Evolutionary conservation across 2,329 filamentous ascomycete genomes (phyloP), one percentile per base, ranked within the genome.

Genomic region (Neoscytalidium dimidiatum): DNA sequence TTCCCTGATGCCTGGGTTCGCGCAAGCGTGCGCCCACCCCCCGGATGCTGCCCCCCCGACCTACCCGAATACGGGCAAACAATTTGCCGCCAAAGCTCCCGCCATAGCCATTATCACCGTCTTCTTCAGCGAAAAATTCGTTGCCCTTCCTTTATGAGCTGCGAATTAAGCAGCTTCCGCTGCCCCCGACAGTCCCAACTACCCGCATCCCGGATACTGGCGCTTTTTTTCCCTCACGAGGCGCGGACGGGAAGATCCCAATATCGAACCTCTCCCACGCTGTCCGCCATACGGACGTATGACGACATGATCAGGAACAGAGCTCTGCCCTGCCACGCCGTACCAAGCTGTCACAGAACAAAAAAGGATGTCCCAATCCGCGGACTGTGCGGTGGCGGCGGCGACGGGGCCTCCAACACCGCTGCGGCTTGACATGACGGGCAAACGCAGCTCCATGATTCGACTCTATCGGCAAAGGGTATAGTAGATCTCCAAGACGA

Each of bases 381-480:
- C n/a, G n/a, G n/a, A n/a, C n/a, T n/a, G n/a, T n/a, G n/a, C n/a
- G n/a, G n/a, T n/a, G n/a, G n/a, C n/a, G n/a, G n/a, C n/a, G n/a
- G n/a, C n/a, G n/a, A n/a, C n/a, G n/a, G n/a, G n/a, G n/a, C n/a
- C n/a, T n/a, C n/a, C n/a, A n/a, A n/a, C n/a, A n/a, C n/a, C n/a
- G n/a, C n/a, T n/a, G n/a, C n/a, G n/a, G n/a, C n/a, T n/a, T n/a
- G n/a, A n/a, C n/a, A n/a, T n/a, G n/a, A n/a, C n/a, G n/a, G 49
- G 31, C 8, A 35, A 38, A 31, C 14, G 49, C 31, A 19, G 3
- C 51, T 43, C 21, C 13, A 13, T 53, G 17, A 31, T 31, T 46
- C 23, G 56, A 46, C 56, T 60, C 56, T 60, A 60, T 60, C 43
- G 56, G 29, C 11, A 28, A 46, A 41, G 56, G 56, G 56, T 60